A percentile compares a stretch with the other conserved stretches of the same genome.
Evolutionary conservation across 1,284 basidiomycete species (phyloP).

Genomic region (Tausonia pullulans): DNA sequence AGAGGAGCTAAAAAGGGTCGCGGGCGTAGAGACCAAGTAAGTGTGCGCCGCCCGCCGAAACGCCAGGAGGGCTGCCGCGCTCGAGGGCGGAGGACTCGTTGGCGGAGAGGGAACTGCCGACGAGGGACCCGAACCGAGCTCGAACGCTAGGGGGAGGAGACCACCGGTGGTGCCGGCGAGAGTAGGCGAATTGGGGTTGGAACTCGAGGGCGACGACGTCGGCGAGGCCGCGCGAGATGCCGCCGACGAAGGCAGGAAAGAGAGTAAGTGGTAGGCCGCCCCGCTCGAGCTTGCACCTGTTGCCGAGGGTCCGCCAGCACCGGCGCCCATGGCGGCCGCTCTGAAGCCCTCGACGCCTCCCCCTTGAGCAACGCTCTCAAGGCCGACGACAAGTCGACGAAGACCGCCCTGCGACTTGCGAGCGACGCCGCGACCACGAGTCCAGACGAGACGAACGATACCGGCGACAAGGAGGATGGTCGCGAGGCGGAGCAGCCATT

Average conservation of each 20-base stretch:
- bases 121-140: slow-evolving; percentile 17
- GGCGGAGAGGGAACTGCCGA: slow-evolving; percentile 15
- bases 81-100: slow-evolving; percentile 16
- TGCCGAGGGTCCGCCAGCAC: neutral
- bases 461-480: slow-evolving; percentile 58
- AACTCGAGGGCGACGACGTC: neutral
- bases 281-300: neutral
- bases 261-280: slow-evolving; percentile 17
- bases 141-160: slow-evolving; percentile 12
- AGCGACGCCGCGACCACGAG: slow-evolving; percentile 1
- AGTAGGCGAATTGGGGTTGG: slow-evolving; percentile 10
- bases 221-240: slow-evolving; percentile 4
- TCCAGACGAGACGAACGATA: slow-evolving; percentile 47
- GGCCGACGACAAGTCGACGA: slow-evolving; percentile 10
- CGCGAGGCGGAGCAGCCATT: slow-evolving; percentile 70
- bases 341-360: slow-evolving; percentile 1
- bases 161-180: slow-evolving; percentile 19
- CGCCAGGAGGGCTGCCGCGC: slow-evolving; percentile 23
- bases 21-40: slow-evolving; percentile 28
- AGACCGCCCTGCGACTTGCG: slow-evolving; percentile 6
- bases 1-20: slow-evolving; percentile 24
- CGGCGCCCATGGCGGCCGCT: slow-evolving; percentile 1
- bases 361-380: slow-evolving; percentile 7
- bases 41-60: slow-evolving; percentile 29
- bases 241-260: slow-evolving; percentile 13